Percentiles rank a stretch among this genome's conserved stretches.
Evolutionary conservation across 345 rosid genomes (phyloP).

Genomic region (Ceriops tagal): DNA sequence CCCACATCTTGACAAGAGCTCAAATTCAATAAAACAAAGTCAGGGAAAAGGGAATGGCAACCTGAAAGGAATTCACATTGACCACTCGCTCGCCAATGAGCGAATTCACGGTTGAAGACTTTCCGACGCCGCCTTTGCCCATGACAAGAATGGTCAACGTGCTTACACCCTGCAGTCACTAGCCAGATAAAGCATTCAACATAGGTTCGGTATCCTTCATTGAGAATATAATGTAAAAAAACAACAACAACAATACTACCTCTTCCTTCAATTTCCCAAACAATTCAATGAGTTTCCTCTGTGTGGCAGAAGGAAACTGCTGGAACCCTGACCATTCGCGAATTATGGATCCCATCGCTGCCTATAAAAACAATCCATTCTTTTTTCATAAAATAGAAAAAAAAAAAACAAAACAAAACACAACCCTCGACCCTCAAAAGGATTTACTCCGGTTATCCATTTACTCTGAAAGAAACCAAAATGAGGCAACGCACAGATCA

Average conservation of each 20-base stretch:
- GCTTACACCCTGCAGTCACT: slow-evolving; percentile 47
- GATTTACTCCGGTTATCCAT: background rate
- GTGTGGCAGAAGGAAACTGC: slow-evolving; percentile 80
- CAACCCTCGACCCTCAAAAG: background rate
- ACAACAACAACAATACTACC: slow-evolving; percentile 29
- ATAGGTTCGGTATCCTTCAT: background rate
- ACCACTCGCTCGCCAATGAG: slow-evolving; percentile 68
- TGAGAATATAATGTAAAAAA: background rate
- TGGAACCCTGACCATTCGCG: slow-evolving; percentile 84
- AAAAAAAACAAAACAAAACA: background rate
- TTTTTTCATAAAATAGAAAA: background rate
- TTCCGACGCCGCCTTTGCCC: slow-evolving; percentile 91
- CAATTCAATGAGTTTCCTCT: slow-evolving; percentile 61
- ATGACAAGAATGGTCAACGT: slow-evolving; percentile 69
- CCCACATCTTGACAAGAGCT: background rate
- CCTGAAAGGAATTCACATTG: slow-evolving; percentile 76
- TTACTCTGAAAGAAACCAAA: background rate
- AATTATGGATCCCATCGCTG: slow-evolving; percentile 23
- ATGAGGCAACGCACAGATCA: background rate
- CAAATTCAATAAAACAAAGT: background rate
- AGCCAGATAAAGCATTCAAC: background rate
- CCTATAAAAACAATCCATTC: slow-evolving; percentile 2
- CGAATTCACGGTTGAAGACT: slow-evolving; percentile 84
- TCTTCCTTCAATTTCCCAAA: slow-evolving; percentile 69
- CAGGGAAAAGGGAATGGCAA: slow-evolving; percentile 14